Base-by-base conservation (phyloP, 805 yeast species). In the Sugiyamaella mastotermitis region DNA sequence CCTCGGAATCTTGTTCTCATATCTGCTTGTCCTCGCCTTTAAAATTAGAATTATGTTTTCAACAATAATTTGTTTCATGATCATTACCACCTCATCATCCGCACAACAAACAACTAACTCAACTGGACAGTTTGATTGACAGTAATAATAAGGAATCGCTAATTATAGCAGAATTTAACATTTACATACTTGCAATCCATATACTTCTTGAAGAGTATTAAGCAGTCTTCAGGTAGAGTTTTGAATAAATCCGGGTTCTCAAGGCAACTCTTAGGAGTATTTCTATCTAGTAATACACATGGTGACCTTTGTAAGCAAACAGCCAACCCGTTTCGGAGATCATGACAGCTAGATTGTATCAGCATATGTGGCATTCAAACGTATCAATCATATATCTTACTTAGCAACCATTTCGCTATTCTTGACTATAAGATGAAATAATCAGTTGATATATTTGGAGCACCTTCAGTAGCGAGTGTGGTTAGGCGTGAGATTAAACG, bases 281-380 rank as follows among this genome's bases (percentile, higher is more conserved):
- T 72, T 48, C 98, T 71, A 45, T 92, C 84, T 16, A 90, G 72
- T 65, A 90, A 70, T 35, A 90, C 98, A 61, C 98, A 90, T 11
- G 97, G 97, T 4, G 97, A 87, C 55, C 97, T 74, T 60, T 90
- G 98, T 34, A 90, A 71, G 58, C 98, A 90, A 15, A 90, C 79
- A 7, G 97, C 97, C 41, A 92, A 84, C n/a, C 94, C 95, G 51
- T 76, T 86, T 54, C 88, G 76, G 57, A 90, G 94, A 61, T 90
- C 98, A 55, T 83, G 81, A 60, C 98, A 90, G 69, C 95, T 87
- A 21, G n/a, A 10, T 6, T 10, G 16, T 11, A 20, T 20, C 9
- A 11, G n/a, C 13, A 10, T 17, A 11, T 31, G 15, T 13, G 33
- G 17, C 11, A 31, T 17, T 9, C 11, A 10, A 9, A 9, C n/a